Base-by-base conservation (phyloP, 305 asterid species). In the Fraxinus nigra region DNA sequence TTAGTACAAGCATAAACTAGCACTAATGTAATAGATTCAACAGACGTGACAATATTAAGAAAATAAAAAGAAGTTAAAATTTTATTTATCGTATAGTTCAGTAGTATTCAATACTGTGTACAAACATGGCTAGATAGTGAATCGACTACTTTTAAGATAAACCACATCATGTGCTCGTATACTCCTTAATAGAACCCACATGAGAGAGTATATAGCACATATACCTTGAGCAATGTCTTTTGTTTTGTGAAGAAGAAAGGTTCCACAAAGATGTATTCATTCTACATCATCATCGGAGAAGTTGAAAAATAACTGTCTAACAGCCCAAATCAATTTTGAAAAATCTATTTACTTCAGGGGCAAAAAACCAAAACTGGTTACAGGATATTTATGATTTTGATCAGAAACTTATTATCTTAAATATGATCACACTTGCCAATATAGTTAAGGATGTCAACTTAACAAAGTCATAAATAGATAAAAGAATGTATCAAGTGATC, bases 191-290 rank as follows among this genome's bases (percentile, higher is more conserved):
- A 78, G 76, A 43, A 40, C 37, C 37, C 69, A 38, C 22, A 74
- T 67, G 54, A 37, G 30, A 79, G 78, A 34, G 40, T 51, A 76
- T 51, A 76, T 6, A 76, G 40, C n/a, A 40, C 79, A 7, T 7
- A 37, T 90, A 93, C 98, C 91, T 6, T 93, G 97, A 46, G 79
- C 92, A 97, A 93, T 95, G 92, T 94, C 98, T 86, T 94, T 94
- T 8, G 99, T 95, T 88, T 89, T 95, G 98, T 95, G 99, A 80
- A 94, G 98, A 85, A 95, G 98, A 89, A 93, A 94, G 14, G 99
- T 95, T 75, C 99, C 98, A 1, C 95, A 93, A 77, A 93, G 95
- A 86, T 2, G 11, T 2, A 43, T 43, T 11, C 73, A 65, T 24
- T 65, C 34, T 16, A 9, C 24, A 9, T 63, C 73, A 65, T 10